Base-by-base conservation (phyloP, 2,329 filamentous ascomycete species). In the Penicillium sp. region DNA sequence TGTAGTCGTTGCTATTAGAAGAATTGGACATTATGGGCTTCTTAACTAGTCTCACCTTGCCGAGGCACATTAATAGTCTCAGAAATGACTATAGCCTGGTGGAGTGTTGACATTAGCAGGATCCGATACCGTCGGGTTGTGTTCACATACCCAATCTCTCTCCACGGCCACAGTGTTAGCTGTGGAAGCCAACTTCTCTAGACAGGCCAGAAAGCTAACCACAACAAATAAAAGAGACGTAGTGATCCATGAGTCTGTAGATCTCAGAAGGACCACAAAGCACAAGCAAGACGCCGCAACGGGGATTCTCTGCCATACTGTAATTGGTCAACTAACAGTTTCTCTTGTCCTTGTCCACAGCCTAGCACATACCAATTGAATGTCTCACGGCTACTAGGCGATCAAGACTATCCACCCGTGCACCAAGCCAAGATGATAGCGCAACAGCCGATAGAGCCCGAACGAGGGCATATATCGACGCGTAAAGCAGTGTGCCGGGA, bases 121-220 rank as follows among this genome's bases (percentile, higher is more conserved):
- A 21, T 6, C 16, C 36, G 6, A 36, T 10, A 36, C n/a, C 34
- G 42, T 53, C 42, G 58, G 42, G 9, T 18, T n/a, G 21, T 28
- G 18, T 3, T 3, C 9, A 51, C 68, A 45, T 57, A 76, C 71
- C 87, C 87, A 90, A 61, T 91, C 88, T 62, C 84, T 76, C 67
- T 90, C 88, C 0, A 91, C 79, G 0, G 87, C 77, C 0, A 90
- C 81, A 0, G 82, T 76, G 65, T 90, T 90, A 66, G 84, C 78
- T 6, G 85, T 77, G 1, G 84, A 78, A 13, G 76, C 78, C 8
- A 89, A 69, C 66, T 90, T 91, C 70, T 91, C 88, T 1, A 86
- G 63, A 51, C 86, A 88, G 0, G 85, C 85, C 42, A 89, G 70
- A 0, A 82, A 16, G 0, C 80, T 76, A n/a, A 74, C 65, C 2